Evolutionary conservation across 495 filamentous ascomycete species (phyloP).

Genomic region (Talaromyces nanjingensis): DNA sequence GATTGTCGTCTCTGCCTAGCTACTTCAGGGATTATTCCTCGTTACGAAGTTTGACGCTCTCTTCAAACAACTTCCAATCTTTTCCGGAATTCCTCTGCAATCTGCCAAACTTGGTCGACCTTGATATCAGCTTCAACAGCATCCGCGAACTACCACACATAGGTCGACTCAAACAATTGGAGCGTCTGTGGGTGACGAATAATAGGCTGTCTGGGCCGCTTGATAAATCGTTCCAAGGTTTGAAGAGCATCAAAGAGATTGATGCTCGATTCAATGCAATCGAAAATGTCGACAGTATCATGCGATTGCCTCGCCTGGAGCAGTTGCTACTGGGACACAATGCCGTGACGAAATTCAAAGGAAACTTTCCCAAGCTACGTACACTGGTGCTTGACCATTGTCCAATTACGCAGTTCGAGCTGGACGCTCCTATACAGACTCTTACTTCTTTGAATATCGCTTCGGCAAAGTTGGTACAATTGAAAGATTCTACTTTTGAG

Average conservation of each 20-base stretch:
- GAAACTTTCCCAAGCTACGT: conserved; percentile 75
- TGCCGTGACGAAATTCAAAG: conserved; percentile 75
- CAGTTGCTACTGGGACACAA: conserved; percentile 87
- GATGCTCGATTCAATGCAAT: conserved; percentile 92
- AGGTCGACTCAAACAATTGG: conserved; percentile 67
- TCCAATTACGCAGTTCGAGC: conserved; percentile 85
- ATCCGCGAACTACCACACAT: conserved; percentile 74
- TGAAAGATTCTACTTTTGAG: conserved; percentile 79
- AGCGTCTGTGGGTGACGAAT: conserved; percentile 92
- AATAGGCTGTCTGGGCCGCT: conserved; percentile 75
- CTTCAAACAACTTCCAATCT: conserved; percentile 79
- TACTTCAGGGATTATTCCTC: conserved; percentile 74
- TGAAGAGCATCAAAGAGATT: conserved; percentile 78
- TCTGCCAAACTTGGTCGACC: conserved; percentile 75
- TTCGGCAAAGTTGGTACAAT: conserved; percentile 74
- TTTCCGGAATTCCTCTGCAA: conserved; percentile 83
- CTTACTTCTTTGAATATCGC: conserved; percentile 81
- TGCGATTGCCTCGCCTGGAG: conserved; percentile 77
- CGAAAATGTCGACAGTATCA: conserved; percentile 75
- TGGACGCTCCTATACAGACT: conserved; percentile 68
- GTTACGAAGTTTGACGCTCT: conserved; percentile 78
- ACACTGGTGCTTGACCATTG: conserved; percentile 84
- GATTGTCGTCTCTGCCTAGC: conserved; percentile 63
- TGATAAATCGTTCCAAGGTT: conserved; percentile 57
- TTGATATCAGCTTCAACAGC: conserved; percentile 95